Conservation (phyloP, 2,329 filamentous ascomycete genomes). For the Colletotrichum falcatum region DNA sequence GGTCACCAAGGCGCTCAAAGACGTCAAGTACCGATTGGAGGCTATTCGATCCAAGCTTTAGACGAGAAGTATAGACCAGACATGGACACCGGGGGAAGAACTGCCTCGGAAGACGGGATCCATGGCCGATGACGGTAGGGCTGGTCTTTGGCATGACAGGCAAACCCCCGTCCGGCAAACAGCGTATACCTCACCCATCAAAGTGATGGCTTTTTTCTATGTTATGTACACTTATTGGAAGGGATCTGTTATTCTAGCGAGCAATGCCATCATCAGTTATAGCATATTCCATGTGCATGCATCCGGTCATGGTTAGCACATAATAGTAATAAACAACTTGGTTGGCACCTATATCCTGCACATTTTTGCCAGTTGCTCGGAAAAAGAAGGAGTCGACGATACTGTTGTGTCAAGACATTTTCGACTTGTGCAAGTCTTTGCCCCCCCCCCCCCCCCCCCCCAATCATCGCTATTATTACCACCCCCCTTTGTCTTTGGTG, state of each 20-base stretch:
- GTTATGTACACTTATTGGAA: not conserved
- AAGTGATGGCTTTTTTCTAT: not conserved
- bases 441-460: no score
- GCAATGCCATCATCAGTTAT: not conserved
- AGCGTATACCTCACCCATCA: not conserved
- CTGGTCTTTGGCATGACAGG: not conserved
- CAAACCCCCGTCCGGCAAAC: not conserved
- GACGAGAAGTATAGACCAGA: slow-evolving; percentile 1
- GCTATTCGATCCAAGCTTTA: slow-evolving; percentile 87
- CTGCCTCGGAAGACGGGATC: not conserved
- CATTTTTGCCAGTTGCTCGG: not conserved
- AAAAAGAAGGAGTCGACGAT: not conserved
- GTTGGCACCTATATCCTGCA: not conserved
- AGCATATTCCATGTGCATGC: no score
- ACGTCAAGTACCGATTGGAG: slow-evolving; percentile 95
- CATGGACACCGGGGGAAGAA: not conserved
- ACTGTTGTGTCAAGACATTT: not conserved
- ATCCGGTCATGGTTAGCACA: no score
- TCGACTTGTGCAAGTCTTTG: no score
- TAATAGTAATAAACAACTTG: not conserved
- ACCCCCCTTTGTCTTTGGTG: no score
- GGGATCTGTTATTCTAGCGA: not conserved
- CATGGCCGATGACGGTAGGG: not conserved
- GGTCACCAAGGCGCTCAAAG: slow-evolving; percentile 88
- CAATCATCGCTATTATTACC: no score